Conservation (phyloP, 2,329 filamentous ascomycete genomes). For the Paecilomyces variotii region DNA sequence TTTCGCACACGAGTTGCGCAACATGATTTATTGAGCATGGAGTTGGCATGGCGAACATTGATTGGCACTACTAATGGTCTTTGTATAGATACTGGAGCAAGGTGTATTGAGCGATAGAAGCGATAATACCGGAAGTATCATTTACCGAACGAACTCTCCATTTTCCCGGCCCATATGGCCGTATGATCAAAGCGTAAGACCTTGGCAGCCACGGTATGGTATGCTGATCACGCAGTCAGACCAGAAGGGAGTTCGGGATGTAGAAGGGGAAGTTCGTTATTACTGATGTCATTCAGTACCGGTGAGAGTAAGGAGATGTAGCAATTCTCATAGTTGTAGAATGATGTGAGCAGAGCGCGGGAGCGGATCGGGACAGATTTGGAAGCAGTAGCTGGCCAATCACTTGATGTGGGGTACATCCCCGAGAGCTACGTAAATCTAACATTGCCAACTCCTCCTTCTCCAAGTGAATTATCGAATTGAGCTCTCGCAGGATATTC, state of each 20-base stretch:
- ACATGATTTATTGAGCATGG: background rate
- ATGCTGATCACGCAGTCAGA: too few relatives aligned
- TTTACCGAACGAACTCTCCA: too few relatives aligned
- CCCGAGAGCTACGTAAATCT: background rate
- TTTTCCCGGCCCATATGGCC: too few relatives aligned
- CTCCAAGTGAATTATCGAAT: background rate
- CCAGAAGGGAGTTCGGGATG: too few relatives aligned
- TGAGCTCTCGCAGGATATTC: background rate
- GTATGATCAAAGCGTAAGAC: too few relatives aligned
- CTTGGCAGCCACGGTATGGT: too few relatives aligned
- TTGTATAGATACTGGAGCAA: background rate
- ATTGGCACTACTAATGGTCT: background rate
- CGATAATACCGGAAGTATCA: background rate
- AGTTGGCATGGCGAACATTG: background rate
- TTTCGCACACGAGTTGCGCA: background rate
- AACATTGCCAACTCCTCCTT: background rate
- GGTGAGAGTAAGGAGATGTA: background rate
- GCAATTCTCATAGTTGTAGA: too few relatives aligned
- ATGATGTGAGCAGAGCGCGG: background rate
- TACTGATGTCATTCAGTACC: background rate
- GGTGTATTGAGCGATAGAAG: background rate
- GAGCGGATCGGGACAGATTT: background rate
- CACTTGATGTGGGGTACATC: background rate
- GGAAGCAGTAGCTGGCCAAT: background rate
- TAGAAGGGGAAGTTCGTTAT: too few relatives aligned